Evolutionary conservation across 2,329 filamentous ascomycete genomes (phyloP), one percentile per base, ranked within the genome.

Genomic region (Xylaria sp.): DNA sequence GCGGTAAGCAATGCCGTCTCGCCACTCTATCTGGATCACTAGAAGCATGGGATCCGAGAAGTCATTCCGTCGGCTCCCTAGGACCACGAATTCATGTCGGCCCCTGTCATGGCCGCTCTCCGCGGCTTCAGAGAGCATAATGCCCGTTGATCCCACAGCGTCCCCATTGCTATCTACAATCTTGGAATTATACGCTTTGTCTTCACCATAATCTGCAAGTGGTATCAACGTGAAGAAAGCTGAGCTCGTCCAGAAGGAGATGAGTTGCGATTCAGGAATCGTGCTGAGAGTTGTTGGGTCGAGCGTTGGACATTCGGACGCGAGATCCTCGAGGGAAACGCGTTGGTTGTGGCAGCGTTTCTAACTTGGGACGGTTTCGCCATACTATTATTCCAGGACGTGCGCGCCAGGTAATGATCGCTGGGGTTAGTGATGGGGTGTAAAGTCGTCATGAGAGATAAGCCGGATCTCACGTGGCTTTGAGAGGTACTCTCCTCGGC

Each of bases 1-100:
- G 23, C 54, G 46, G 18, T 50, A 35, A 42, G 54, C 54, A 47
- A 56, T 51, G 54, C n/a, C 18, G 16, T 51, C 46, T 23, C 23
- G 54, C 23, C 54, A 49, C 39, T 42, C 54, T 55, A 55, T 55
- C 35, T 50, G 44, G 54, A 55, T 44, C 44, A 55, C 54, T 11
- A 55, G 54, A 10, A 49, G 23, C 44, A 39, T 49, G 37, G 46
- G 54, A 39, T 50, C 34, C 46, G 47, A 56, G n/a, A 56, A 51
- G 6, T 50, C 34, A 47, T 56, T 56, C 19, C 54, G 54, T 47
- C 46, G 54, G 34, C 54, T 50, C 35, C 54, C 47, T 18, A 56
- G 42, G 10, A 56, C 47, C 13, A 56, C 18, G 47, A 50, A 56
- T 42, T 56, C 47, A 56, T 56, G 47, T 19, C 13, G 47, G 7